A percentile compares a stretch with the other conserved stretches of the same genome.
Conservation (phyloP, 2,329 filamentous ascomycete species). For the Scedosporium dehoogii region DNA sequence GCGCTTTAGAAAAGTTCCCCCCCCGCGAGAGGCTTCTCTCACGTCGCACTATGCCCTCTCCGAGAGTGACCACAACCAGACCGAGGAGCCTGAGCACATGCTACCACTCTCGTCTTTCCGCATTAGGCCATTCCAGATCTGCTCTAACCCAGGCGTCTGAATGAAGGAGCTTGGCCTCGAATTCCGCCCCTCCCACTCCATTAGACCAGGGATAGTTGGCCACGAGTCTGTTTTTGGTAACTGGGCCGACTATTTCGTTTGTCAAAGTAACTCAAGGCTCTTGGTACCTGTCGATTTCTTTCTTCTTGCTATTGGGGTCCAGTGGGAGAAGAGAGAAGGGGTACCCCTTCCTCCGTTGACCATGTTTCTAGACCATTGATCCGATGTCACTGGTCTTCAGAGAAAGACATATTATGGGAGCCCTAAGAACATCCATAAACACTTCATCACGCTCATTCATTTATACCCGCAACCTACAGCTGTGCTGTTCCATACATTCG, state of each 20-base stretch:
- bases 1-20: not conserved
- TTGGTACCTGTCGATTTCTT: not conserved
- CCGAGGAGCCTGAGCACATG: not conserved
- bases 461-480: not conserved
- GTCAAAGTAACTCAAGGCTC: not conserved
- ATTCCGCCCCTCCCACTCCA: constrained; percentile 1
- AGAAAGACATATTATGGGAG: not conserved
- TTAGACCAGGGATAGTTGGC: not conserved
- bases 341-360: not conserved
- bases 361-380: not conserved
- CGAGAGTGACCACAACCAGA: not conserved
- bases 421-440: not conserved
- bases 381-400: not conserved
- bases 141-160: not conserved
- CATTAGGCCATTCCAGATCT: not conserved
- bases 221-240: constrained; percentile 2
- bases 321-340: not conserved
- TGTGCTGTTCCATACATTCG: not conserved
- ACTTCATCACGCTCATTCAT: not conserved
- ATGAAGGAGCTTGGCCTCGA: not conserved
- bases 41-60: not conserved
- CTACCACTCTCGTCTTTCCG: not conserved
- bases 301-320: not conserved
- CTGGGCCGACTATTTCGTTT: not conserved
- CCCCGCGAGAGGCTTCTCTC: not conserved